Evolutionary conservation across 2,329 filamentous ascomycete genomes (phyloP).

Genomic region (Falciphora oryzae): DNA sequence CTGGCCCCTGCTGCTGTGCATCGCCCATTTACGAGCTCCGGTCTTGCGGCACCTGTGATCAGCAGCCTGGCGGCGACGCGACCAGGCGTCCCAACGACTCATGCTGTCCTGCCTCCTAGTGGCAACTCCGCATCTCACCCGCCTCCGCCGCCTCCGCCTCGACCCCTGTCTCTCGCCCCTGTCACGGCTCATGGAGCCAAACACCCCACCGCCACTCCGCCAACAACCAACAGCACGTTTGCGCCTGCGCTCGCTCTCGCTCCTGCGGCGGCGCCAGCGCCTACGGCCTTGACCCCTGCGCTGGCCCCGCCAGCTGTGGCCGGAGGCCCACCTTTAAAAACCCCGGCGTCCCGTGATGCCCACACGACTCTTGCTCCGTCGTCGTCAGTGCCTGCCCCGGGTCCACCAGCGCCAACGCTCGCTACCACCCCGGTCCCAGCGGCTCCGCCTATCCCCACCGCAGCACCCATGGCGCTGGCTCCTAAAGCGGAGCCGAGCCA

Average conservation of each 20-base stretch:
- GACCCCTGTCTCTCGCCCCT: background rate
- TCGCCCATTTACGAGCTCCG: background rate
- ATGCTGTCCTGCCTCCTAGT: too few relatives aligned
- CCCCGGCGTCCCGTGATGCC: background rate
- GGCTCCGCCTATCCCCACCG: constrained; percentile 1
- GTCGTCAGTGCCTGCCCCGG: background rate
- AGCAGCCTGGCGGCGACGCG: too few relatives aligned
- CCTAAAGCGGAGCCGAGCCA: too few relatives aligned
- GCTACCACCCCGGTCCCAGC: background rate
- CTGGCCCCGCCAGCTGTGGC: background rate
- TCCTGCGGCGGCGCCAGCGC: background rate
- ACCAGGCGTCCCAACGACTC: background rate
- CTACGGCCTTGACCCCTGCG: background rate
- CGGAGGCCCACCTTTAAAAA: background rate
- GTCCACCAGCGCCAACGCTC: background rate
- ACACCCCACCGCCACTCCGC: background rate
- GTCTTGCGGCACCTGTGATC: background rate
- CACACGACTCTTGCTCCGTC: background rate
- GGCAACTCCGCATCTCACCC: background rate
- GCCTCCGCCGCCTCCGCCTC: background rate
- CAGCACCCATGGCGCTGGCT: background rate
- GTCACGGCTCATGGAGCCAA: background rate
- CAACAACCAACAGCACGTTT: background rate
- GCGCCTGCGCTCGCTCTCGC: background rate
- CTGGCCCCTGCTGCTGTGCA: background rate